Evolutionary conservation across 345 rosid genomes (phyloP), one percentile per base, ranked within the genome.

Genomic region (Sisymbrium altissimum): DNA sequence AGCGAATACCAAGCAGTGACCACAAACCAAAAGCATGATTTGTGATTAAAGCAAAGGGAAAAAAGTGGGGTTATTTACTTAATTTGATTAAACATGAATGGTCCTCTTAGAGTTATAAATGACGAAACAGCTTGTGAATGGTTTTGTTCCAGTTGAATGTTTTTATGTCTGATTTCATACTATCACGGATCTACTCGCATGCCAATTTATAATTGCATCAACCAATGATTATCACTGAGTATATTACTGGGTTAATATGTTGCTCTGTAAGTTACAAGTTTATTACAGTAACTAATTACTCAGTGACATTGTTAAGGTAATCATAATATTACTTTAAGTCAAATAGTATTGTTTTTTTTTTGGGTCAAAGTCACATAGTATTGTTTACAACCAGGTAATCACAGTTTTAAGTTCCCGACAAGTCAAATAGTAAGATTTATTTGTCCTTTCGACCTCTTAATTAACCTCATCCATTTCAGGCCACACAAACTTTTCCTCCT

Each of bases 11-110:
- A 64, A 73, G 15, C 56, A 73, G 59, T 56, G 71, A 46, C 72
- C 78, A 73, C 66, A 56, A 73, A 36, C 43, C 71, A 23, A 35
- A 73, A 65, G 30, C 8, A 23, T 55, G 66, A 65, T 54, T 73
- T 54, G 46, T 73, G 29, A 64, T 54, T 64, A 64, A 44, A 54
- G 71, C 50, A 56, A 56, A 73, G 45, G 7, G 61, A 15, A 71
- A 61, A 36, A 5, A 9, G 55, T 43, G 65, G 54, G 55, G 65
- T 32, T 53, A 32, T 32, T 33, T 21, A 27, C 57, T 64, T 64
- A 64, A 4, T 72, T 15, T 54, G 64, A 14, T 41, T 46, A 64
- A 73, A 55, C 70, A 64, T 23, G 30, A 39, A 29, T 44, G 43
- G 63, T 53, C 62, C 12, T 50, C 40, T 49, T 32, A 15, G 2